Base-by-base conservation (phyloP, 129 eudicot genomes). In the Escallonia rubra region DNA sequence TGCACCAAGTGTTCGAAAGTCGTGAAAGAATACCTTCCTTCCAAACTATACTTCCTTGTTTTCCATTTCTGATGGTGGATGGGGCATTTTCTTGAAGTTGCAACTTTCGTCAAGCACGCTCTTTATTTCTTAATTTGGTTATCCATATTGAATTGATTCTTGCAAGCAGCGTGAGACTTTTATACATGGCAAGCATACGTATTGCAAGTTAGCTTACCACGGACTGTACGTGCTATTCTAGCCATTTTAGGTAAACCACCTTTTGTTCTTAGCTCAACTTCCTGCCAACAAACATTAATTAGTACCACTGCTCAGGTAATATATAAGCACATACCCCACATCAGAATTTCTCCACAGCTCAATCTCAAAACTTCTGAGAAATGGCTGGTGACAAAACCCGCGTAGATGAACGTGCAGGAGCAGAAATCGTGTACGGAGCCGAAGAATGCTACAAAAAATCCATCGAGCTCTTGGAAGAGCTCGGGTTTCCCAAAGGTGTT, bases 401-500 rank as follows among this genome's bases (percentile, higher is more conserved):
- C 46, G 77, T 64, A 49, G 78, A 78, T 41, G 74, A 79, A 43
- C 74, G 96, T 42, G 84, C 76, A 0, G 89, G 91, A 14, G 98
- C 96, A 7, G 96, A 91, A 62, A 74, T 89, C 2, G 82, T 89
- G 55, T 62, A 81, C 3, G 94, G 96, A 52, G 78, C 85, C 6
- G 88, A 81, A 45, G 86, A 79, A 23, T 89, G 94, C 77, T 66
- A 72, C 51, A 63, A 66, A 5, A 84, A 81, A 38, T 89, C 94
- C 45, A 13, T 83, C 3, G 87, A 79, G 69, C 81, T 89, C 14
- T 78, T 92, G 0, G 66, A 68, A 7, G 96, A 92, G 74, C 77
- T 92, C 3, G 96, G 98, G 4, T 92, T 92, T 62, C 98, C 98
- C 0, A 70, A 63, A 57, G 98, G 98, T 2, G 86, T 86, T 9